Evolutionary conservation across 1,284 basidiomycete genomes (phyloP), one percentile per base, ranked within the genome.

Genomic region (Chondrostereum purpureum): DNA sequence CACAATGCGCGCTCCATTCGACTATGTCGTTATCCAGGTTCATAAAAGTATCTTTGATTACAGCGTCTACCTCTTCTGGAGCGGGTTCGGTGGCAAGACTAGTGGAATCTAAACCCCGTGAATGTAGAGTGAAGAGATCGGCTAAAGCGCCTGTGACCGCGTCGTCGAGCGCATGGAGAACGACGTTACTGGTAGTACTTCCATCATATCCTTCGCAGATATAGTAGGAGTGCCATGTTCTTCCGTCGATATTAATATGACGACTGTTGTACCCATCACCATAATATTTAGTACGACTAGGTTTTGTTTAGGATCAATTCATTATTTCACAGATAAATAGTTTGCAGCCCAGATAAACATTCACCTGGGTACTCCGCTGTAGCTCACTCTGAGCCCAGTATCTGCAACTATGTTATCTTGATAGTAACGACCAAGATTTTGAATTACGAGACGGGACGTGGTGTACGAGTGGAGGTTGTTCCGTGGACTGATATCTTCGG

Each of bases 171-270:
- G 45, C 10, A 17, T 47, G 37, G 22, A 36, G 44, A 12, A 52
- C 27, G 18, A 47, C 46, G 20, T 49, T 37, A 27, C 45, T 47
- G 19, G 44, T 49, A 13, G 44, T 35, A 11, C 42, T 14, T 1
- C 50, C 50, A 23, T 52, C 47, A 33, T 49, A 45, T 4, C 50
- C 48, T 19, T 52, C 50, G 21, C 45, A 51, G 2, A 51, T 21
- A 21, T 12, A 13, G 8, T 8, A 8, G 27, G 27, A 31, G 8
- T 8, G 8, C 27, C 27, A 31, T 8, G 27, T 31, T 31, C 27
- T 31, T 8, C 27, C 27, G 8, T 31, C n/a, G 27, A 31, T 8
- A 8, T 31, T n/a, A 31, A 31, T n/a, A 8, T n/a, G 8, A 31
- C n/a, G 8, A 31, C 8, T 31, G 8, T 8, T 8, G 27, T n/a